phyloP scores from a whole-genome alignment of 2,329 filamentous ascomycete species.

The Fusarium setosum region DNA sequence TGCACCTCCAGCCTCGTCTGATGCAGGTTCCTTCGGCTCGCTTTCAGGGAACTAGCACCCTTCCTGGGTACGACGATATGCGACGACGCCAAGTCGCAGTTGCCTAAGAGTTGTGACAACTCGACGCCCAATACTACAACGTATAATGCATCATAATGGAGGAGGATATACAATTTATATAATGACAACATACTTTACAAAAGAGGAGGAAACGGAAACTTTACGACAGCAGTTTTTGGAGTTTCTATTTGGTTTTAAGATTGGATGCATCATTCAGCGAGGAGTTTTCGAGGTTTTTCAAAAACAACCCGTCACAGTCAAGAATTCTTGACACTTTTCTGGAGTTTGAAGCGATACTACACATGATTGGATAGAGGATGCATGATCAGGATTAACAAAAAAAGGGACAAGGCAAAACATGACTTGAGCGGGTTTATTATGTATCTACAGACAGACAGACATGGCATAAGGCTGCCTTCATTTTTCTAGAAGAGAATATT shows the following conservation, averaged over 20 bases:
- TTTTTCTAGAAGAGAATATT: slow-evolving; percentile 17
- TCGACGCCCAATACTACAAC: slow-evolving; percentile 1
- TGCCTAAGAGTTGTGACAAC: slow-evolving; percentile 23
- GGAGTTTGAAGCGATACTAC: slow-evolving; percentile 22
- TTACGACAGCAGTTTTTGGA: slow-evolving; percentile 26
- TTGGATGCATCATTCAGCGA: slow-evolving; percentile 35
- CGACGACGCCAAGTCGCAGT: slow-evolving; percentile 42
- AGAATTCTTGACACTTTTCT: slow-evolving; percentile 10
- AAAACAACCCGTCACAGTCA: slow-evolving; percentile 13
- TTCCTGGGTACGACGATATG: slow-evolving; percentile 55
- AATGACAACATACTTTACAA: slow-evolving; percentile 26
- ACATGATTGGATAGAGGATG: slow-evolving; percentile 1
- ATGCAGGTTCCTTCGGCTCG: slow-evolving; percentile 48
- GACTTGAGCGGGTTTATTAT: slow-evolving; percentile 27
- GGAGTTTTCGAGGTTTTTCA: slow-evolving; percentile 38
- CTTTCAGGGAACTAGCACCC: slow-evolving; percentile 46
- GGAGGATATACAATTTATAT: slow-evolving; percentile 24
- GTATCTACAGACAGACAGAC: slow-evolving; percentile 24
- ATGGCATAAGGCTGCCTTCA: slow-evolving; percentile 8
- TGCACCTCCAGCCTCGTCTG: slow-evolving; percentile 55
- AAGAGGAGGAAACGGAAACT: slow-evolving; percentile 22
- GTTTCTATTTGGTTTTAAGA: slow-evolving; percentile 8
- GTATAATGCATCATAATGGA: slow-evolving; percentile 37
- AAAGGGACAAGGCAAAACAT: slow-evolving; percentile 15
- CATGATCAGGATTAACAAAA: slow-evolving; percentile 21